Percentiles rank a stretch among this genome's conserved stretches.
These are phyloP conservation scores for Endoconidiophora laricicola DNA, from an alignment of 2,329 filamentous ascomycete species.

Conservation along the genomic window DNA sequence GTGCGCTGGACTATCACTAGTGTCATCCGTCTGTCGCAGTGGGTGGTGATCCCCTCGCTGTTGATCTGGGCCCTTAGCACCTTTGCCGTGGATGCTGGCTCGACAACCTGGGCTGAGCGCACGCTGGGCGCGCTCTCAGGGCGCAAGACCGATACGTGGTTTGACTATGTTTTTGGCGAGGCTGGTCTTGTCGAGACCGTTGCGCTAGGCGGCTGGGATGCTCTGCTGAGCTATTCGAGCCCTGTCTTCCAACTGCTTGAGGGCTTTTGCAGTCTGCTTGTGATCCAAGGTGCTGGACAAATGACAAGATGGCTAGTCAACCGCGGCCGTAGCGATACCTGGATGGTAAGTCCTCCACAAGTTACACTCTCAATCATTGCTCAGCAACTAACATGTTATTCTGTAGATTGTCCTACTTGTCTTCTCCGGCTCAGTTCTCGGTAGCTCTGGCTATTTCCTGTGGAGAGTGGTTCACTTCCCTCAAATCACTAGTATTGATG, in stretches of 20 bases:
- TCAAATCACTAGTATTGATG: slow-evolving; percentile 80
- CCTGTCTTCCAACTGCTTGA: slow-evolving; percentile 89
- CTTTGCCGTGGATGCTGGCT: slow-evolving; percentile 76
- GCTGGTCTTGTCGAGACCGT: slow-evolving; percentile 66
- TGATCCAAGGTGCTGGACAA: slow-evolving; percentile 88
- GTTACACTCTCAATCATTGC: background rate
- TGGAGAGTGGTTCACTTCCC: slow-evolving; percentile 92
- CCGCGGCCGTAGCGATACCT: slow-evolving; percentile 79
- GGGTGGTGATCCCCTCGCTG: slow-evolving; percentile 67
- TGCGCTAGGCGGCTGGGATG: slow-evolving; percentile 79
- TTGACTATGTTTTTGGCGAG: slow-evolving; percentile 77
- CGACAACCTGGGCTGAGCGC: slow-evolving; percentile 63
- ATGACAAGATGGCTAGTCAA: slow-evolving; percentile 93
- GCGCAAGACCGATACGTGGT: slow-evolving; percentile 46
- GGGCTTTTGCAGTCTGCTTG: slow-evolving; percentile 88
- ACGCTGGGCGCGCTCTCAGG: slow-evolving; percentile 54
- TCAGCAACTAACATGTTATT: slow-evolving; percentile 19
- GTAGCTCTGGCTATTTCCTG: slow-evolving; percentile 86
- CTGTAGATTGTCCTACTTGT: slow-evolving; percentile 73
- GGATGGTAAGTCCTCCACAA: slow-evolving; percentile 54
- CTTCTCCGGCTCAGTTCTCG: slow-evolving; percentile 78
- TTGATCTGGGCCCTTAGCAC: slow-evolving; percentile 92
- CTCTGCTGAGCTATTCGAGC: slow-evolving; percentile 71
- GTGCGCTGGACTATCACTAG: slow-evolving; percentile 56
- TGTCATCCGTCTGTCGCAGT: slow-evolving; percentile 61